These are phyloP conservation scores for Stygiomarasmius scandens DNA, from an alignment of 1,284 basidiomycete genomes.

Conservation along the genomic window DNA sequence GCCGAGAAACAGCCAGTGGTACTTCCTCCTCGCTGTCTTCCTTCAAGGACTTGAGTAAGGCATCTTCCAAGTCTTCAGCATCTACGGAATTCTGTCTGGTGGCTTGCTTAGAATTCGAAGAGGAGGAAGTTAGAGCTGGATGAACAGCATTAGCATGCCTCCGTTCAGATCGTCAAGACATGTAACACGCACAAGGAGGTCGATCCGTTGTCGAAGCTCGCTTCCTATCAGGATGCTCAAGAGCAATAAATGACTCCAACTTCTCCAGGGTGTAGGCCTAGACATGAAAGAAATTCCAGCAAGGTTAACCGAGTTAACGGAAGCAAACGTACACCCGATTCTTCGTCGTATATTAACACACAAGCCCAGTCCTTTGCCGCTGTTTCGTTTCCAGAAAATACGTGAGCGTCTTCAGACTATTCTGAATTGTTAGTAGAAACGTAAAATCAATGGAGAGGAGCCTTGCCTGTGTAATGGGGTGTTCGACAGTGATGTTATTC, in stretches of 20 bases:
- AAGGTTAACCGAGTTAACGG: background rate
- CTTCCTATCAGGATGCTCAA: conserved; percentile 53
- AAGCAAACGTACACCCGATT: conserved; percentile 53
- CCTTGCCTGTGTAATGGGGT: conserved; percentile 60
- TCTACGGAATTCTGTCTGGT: conserved; percentile 36
- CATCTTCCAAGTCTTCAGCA: conserved; percentile 44
- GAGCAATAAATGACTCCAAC: conserved; percentile 61
- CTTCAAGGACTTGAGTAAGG: conserved; percentile 26
- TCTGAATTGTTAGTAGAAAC: background rate
- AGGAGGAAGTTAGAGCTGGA: conserved; percentile 27
- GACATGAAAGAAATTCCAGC: conserved; percentile 1
- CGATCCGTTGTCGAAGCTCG: conserved; percentile 37
- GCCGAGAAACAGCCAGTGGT: conserved; percentile 1
- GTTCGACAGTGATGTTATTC: conserved; percentile 59
- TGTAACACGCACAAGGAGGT: conserved; percentile 45
- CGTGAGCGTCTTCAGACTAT: conserved; percentile 10
- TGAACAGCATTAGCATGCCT: conserved; percentile 13
- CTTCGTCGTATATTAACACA: conserved; percentile 76
- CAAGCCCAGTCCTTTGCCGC: conserved; percentile 70
- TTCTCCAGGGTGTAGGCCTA: conserved; percentile 77
- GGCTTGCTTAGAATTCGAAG: conserved; percentile 23
- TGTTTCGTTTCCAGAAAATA: conserved; percentile 37
- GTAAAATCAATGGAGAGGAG: background rate
- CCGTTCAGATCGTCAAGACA: background rate
- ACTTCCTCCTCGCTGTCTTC: conserved; percentile 1